Evolutionary conservation across 164 flowering plant genomes (phyloP), one percentile per base, ranked within the genome.

Genomic region (Santalum album): DNA sequence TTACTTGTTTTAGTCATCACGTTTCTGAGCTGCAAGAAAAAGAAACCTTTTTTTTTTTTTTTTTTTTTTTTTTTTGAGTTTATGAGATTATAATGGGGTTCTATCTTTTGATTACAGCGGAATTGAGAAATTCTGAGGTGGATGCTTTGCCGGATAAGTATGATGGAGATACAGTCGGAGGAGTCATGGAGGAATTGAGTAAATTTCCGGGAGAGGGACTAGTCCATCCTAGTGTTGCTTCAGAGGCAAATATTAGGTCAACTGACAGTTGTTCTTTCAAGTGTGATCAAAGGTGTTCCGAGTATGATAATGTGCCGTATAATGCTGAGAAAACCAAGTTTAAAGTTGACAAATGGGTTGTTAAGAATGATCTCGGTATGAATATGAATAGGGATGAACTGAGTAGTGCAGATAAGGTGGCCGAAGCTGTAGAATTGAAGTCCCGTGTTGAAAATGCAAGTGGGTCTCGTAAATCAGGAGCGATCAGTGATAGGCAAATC

Each of bases 81-180:
- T 18, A 26, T 3, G 35, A 25, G 22, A 10, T 11, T 2, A 11
- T n/a, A 18, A 6, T 12, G 5, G 20, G 6, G 2, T 17, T 18
- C 19, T 1, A 53, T 56, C 45, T 17, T 29, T 22, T 35, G 1
- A 25, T 63, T 7, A 20, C 69, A 70, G 77, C 75, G 1, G 58
- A 66, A 61, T 25, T 25, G 20, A 65, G 56, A 25, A 38, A 49
- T n/a, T 54, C 19, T 9, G 67, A 59, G 7, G 46, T 51, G 12
- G 69, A 63, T 44, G 17, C 26, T 58, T 54, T 54, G 2, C 55
- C 71, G 0, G 66, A 66, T 47, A 66, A 61, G 62, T 54, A 65
- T 15, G 70, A 65, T 16, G 72, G 60, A 59, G 75, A 56, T 12
- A 54, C 47, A 51, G 56, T 22, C 9, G 61, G 43, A 43, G 62